Percentiles rank a stretch among this genome's conserved stretches.
Evolutionary conservation across 2,329 filamentous ascomycete species (phyloP).

Genomic region (Acrodontium crateriforme): DNA sequence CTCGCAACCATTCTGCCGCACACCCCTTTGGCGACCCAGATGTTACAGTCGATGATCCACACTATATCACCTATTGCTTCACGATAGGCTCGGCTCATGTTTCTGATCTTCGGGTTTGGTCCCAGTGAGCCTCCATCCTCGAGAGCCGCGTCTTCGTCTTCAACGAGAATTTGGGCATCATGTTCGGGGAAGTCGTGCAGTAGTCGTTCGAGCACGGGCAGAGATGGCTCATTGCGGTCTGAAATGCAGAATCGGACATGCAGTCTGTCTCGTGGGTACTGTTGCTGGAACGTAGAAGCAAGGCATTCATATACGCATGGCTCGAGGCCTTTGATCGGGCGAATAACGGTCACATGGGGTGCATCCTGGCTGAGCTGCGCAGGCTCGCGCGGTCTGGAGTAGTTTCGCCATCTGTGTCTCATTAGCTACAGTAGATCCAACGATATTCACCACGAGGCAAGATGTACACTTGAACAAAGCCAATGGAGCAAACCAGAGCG

Average conservation of each 20-base stretch:
- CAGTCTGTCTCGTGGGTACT: conserved; percentile 63
- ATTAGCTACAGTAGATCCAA: conserved; percentile 3
- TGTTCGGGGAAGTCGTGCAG: conserved; percentile 57
- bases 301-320: conserved; percentile 86
- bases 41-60: conserved; percentile 93
- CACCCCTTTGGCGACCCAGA: conserved; percentile 73
- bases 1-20: conserved; percentile 81
- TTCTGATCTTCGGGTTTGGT: conserved; percentile 96
- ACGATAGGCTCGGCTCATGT: conserved; percentile 84
- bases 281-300: conserved; percentile 67
- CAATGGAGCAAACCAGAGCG: conserved; percentile 42
- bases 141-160: conserved; percentile 65
- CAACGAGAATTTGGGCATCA: conserved; percentile 62
- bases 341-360: conserved; percentile 78
- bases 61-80: conserved; percentile 79
- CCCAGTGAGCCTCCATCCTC: conserved; percentile 50
- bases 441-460: conserved; percentile 1
- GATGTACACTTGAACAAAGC: conserved; percentile 45
- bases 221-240: conserved; percentile 59
- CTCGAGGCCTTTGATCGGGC: conserved; percentile 86
- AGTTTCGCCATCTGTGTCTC: conserved; percentile 39
- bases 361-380: conserved; percentile 32
- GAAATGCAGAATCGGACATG: conserved; percentile 75
- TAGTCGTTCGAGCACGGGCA: conserved; percentile 57
- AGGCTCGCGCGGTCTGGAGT: conserved; percentile 28